A percentile compares a stretch with the other conserved stretches of the same genome.
phyloP scores from a whole-genome alignment of 2,329 filamentous ascomycete species.

The Elsinoe batatas region DNA sequence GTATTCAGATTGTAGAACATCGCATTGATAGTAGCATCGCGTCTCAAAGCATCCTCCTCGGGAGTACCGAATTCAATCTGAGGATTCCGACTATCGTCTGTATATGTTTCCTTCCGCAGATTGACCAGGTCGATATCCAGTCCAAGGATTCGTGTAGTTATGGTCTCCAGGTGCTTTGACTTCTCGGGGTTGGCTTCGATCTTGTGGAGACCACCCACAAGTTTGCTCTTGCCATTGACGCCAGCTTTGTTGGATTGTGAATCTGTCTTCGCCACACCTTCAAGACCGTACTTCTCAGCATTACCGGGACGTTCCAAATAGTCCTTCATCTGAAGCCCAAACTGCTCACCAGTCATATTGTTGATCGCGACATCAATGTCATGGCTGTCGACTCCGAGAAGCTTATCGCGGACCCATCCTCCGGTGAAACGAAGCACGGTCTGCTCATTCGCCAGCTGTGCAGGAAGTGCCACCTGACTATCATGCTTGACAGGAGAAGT shows the following conservation, averaged over 20 bases:
- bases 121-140: constrained; percentile 93
- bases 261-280: constrained; percentile 28
- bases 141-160: constrained; percentile 74
- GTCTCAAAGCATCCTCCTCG: constrained; percentile 75
- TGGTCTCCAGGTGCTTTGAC: constrained; percentile 90
- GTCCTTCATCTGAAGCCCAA: constrained; percentile 58
- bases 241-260: constrained; percentile 32
- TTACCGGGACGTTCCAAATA: constrained; percentile 55
- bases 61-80: constrained; percentile 90
- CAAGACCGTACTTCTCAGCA: constrained; percentile 49
- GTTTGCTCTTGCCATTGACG: constrained; percentile 39
- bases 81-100: constrained; percentile 80
- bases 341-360: constrained; percentile 69
- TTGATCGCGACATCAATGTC: constrained; percentile 84
- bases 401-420: constrained; percentile 80
- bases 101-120: constrained; percentile 81
- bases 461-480: constrained; percentile 31
- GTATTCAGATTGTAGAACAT: constrained; percentile 91
- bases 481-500: constrained; percentile 23
- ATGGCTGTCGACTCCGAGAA: constrained; percentile 60
- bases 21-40: constrained; percentile 90
- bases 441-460: constrained; percentile 36
- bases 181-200: constrained; percentile 90
- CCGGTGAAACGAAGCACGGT: constrained; percentile 66
- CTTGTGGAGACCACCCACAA: constrained; percentile 70